Conservation (phyloP, 768 basidiomycete genomes). For the Hericium alpestre region DNA sequence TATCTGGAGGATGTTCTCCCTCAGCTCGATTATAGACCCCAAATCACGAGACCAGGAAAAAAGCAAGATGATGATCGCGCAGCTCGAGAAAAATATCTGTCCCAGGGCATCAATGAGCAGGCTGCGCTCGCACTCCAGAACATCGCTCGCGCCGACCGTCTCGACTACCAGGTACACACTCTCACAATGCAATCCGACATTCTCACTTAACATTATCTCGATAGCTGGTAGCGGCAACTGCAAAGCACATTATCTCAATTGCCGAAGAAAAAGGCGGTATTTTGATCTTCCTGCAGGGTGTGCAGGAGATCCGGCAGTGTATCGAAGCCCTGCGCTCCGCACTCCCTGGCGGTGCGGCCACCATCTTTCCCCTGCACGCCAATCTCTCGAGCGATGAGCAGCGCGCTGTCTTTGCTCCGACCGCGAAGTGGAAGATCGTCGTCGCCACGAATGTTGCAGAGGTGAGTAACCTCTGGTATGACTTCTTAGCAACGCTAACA, state of each 20-base stretch:
- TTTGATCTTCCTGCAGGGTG: conserved; percentile 84
- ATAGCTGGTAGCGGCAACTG: conserved; percentile 34
- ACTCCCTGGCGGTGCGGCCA: conserved; percentile 26
- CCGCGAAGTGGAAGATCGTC: conserved; percentile 69
- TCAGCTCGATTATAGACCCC: conserved; percentile 5
- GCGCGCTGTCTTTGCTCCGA: conserved; percentile 56
- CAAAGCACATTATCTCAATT: conserved; percentile 49
- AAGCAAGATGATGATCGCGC: conserved; percentile 6
- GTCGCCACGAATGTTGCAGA: conserved; percentile 89
- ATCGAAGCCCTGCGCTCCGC: conserved; percentile 44
- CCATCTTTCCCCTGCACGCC: conserved; percentile 76
- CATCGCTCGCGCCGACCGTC: conserved; percentile 47
- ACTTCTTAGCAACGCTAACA: too few relatives aligned
- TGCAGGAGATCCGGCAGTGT: conserved; percentile 76
- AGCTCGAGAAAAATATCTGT: conserved; percentile 30
- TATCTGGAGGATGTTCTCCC: conserved; percentile 11
- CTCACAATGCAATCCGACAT: not conserved
- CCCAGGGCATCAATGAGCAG: conserved; percentile 40
- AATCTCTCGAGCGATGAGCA: conserved; percentile 84
- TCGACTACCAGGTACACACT: conserved; percentile 58
- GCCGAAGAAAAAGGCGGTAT: conserved; percentile 49
- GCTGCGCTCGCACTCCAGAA: conserved; percentile 46
- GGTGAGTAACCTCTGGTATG: conserved; percentile 23
- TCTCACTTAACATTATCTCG: not conserved
- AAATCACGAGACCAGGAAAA: conserved; percentile 1